Percentiles rank a stretch among this genome's conserved stretches.
Evolutionary conservation across 495 filamentous ascomycete species (phyloP).

Genomic region (Daldinia decipiens): DNA sequence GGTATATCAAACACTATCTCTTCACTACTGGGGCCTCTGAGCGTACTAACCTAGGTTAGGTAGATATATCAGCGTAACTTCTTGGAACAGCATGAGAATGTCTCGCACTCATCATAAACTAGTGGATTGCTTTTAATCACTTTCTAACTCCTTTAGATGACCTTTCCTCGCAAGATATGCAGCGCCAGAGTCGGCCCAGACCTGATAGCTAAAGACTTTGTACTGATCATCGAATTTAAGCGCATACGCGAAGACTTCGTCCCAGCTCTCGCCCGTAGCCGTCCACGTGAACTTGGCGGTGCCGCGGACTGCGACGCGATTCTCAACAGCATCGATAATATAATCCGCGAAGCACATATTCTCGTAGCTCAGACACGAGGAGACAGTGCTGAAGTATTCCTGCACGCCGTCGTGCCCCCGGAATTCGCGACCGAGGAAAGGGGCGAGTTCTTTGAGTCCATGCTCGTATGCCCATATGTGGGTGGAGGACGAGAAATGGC

Average conservation of each 20-base stretch:
- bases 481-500: constrained; percentile 59
- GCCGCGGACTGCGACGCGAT: constrained; percentile 62
- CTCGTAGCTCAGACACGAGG: constrained; percentile 53
- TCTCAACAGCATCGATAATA: constrained; percentile 58
- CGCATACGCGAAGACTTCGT: constrained; percentile 68
- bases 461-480: constrained; percentile 62
- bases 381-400: constrained; percentile 61
- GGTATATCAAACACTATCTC: background rate
- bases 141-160: constrained; percentile 43
- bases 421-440: constrained; percentile 68
- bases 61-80: background rate
- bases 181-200: constrained; percentile 74
- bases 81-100: background rate
- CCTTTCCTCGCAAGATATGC: constrained; percentile 67
- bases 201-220: constrained; percentile 63
- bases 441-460: constrained; percentile 61
- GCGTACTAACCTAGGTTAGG: too few relatives aligned
- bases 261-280: constrained; percentile 63
- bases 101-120: background rate
- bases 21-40: background rate
- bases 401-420: constrained; percentile 58
- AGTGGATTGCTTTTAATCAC: background rate
- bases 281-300: constrained; percentile 61
- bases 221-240: constrained; percentile 57
- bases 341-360: constrained; percentile 65